Evolutionary conservation across 1,284 basidiomycete genomes (phyloP).

Genomic region (Trichosporon asahii): DNA sequence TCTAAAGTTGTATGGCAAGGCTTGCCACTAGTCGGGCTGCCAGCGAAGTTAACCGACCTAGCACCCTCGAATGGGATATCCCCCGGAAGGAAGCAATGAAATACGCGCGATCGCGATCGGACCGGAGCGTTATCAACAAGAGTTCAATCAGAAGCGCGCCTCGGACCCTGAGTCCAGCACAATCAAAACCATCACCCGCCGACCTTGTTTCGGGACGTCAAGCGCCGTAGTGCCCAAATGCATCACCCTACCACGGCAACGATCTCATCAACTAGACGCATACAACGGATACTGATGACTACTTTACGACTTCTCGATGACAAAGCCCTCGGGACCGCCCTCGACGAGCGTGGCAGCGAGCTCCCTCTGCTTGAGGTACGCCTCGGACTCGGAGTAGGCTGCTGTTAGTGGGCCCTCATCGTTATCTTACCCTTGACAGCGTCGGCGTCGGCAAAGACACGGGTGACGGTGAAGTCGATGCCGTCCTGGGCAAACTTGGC

Average conservation of each 20-base stretch:
- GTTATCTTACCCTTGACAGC: not conserved
- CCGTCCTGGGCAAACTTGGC: conserved; percentile 4
- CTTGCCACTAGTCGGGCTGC: conserved; percentile 14
- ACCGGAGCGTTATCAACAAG: not conserved
- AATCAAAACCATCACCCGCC: not conserved
- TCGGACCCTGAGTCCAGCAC: not conserved
- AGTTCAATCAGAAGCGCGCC: not conserved
- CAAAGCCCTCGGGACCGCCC: not conserved
- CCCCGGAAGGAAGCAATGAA: not conserved
- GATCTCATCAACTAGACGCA: not conserved
- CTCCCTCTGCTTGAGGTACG: not conserved
- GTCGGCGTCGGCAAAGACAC: not conserved
- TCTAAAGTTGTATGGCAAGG: conserved; percentile 10
- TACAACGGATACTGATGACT: not conserved
- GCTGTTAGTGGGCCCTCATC: not conserved
- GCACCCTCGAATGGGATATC: not conserved
- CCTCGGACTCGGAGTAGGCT: not conserved
- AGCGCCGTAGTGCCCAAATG: not conserved
- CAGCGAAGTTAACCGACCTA: too few species aligned
- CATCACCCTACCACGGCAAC: not conserved
- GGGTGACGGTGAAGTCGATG: not conserved
- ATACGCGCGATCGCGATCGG: not conserved
- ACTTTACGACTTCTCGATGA: not conserved
- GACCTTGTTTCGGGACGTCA: not conserved
- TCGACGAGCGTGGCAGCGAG: not conserved